Evolutionary conservation across 169 alveolate species (phyloP), one percentile per base, ranked within the genome.

Genomic region (Plasmodium fragile): DNA sequence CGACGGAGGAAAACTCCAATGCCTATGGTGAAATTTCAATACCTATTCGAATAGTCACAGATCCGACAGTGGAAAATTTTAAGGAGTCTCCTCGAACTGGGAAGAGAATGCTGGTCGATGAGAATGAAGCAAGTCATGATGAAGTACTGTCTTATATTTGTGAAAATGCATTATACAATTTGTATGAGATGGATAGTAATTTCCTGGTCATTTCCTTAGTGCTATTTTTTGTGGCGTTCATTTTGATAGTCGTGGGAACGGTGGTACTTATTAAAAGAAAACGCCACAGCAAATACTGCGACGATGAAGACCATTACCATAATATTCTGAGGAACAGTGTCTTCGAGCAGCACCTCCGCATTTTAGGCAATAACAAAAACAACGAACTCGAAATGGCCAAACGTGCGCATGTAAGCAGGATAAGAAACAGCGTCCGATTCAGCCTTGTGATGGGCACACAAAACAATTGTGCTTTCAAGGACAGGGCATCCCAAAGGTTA

Each of bases 11-110:
- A n/a, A 34, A 80, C n/a, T 70, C 91, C 28, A 77, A 91, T 2
- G 71, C 22, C 4, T 91, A 91, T 77, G 92, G 94, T n/a, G 94
- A 91, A 91, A 81, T 91, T 53, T 39, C 36, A 16, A 81, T 91
- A 28, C 94, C 94, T 45, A 81, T 91, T 1, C 72, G 65, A 91
- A 91, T 91, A 53, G 75, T 91, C 30, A 91, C 94, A 1, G 39
- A 91, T 79, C 30, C 65, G 16, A 75, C 73, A 11, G 25, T 22
- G 1, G 75, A 72, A 4, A 45, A 85, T 32, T 85, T 85, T 77
- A 49, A 36, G 10, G 84, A 52, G 43, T 73, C 85, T 11, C 93
- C 93, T 36, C 36, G 70, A 73, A 13, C 11, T 73, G 93, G 93
- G n/a, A 85, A 85, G 34, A 73, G 25, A 32, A 69, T 69, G 28